These are phyloP conservation scores for Rubia occidens DNA, from an alignment of 305 asterid species.

Conservation along the genomic window DNA sequence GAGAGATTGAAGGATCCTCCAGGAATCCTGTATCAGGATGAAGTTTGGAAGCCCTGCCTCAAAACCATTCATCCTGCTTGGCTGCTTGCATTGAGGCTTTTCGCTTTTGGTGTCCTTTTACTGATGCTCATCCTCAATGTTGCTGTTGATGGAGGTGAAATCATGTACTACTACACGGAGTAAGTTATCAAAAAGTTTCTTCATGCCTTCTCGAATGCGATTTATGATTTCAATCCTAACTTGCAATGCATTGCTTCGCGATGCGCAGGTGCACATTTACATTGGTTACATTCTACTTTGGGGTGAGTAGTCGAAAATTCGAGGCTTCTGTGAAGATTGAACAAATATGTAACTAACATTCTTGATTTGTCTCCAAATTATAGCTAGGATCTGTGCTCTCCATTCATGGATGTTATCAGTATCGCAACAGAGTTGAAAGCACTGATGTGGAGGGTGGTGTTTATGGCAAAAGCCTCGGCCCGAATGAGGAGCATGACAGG, in stretches of 20 bases:
- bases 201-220: not conserved
- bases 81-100: slow-evolving; percentile 58
- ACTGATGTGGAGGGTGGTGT: slow-evolving; percentile 30
- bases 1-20: slow-evolving; percentile 28
- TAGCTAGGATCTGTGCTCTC: slow-evolving; percentile 89
- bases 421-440: slow-evolving; percentile 27
- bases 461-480: slow-evolving; percentile 35
- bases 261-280: slow-evolving; percentile 79
- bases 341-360: not conserved
- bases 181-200: slow-evolving; percentile 28
- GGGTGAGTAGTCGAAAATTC: slow-evolving; percentile 38
- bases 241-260: slow-evolving; percentile 11
- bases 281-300: slow-evolving; percentile 69
- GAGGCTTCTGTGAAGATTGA: not conserved
- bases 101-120: slow-evolving; percentile 67
- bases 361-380: slow-evolving; percentile 14
- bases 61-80: slow-evolving; percentile 67
- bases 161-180: slow-evolving; percentile 89
- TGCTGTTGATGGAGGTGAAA: slow-evolving; percentile 57
- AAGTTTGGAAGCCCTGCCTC: slow-evolving; percentile 84
- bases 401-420: slow-evolving; percentile 50
- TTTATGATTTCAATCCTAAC: not conserved
- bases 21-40: slow-evolving; percentile 72
- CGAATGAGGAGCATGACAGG: slow-evolving; percentile 31
- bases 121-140: slow-evolving; percentile 62